Evolutionary conservation across 768 basidiomycete species (phyloP), one percentile per base, ranked within the genome.

Genomic region (Leccinum truebloodii): DNA sequence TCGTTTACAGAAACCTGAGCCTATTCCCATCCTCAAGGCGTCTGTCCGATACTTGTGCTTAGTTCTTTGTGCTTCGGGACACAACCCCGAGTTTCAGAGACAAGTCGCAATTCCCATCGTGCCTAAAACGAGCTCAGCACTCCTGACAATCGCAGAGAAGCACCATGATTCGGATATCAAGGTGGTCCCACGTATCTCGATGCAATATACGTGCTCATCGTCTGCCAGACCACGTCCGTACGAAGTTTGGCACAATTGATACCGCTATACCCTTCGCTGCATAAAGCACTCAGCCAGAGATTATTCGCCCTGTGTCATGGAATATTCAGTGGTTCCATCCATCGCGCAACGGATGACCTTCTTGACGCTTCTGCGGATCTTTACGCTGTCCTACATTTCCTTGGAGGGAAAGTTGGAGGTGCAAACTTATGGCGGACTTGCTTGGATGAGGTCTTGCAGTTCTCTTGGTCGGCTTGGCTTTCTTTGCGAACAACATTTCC

Each of bases 341-440:
- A 80, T 3, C 76, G 73, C 16, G 75, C 81, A 2, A 79, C 77
- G 3, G 76, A 79, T 53, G 32, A 55, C 18, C 59, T 69, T 24
- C 65, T 88, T 6, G 64, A 75, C 46, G 78, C 85, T 14, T 80
- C 87, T 2, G 85, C 85, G 6, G 69, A 75, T 20, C 78, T 94
- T 22, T 89, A 87, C 59, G 75, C 86, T 3, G 74, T 79, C 24
- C 78, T 94, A 5, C 88, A 88, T 71, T 74, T 83, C 30, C 86
- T 89, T 0, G 90, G 90, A 22, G 92, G 93, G 8, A 94, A 92
- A 73, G 86, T 90, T 9, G 89, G 87, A 26, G 86, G 86, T 16
- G 79, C 84, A 12, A 83, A 78, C 55, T 66, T 88, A 6, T 94
- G 92, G 92, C 81, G 87, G 63, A 91, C 88, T 66, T 85, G 85